Evolutionary conservation across 495 filamentous ascomycete genomes (phyloP), one percentile per base, ranked within the genome.

Genomic region (Hypoxylon fuscum): DNA sequence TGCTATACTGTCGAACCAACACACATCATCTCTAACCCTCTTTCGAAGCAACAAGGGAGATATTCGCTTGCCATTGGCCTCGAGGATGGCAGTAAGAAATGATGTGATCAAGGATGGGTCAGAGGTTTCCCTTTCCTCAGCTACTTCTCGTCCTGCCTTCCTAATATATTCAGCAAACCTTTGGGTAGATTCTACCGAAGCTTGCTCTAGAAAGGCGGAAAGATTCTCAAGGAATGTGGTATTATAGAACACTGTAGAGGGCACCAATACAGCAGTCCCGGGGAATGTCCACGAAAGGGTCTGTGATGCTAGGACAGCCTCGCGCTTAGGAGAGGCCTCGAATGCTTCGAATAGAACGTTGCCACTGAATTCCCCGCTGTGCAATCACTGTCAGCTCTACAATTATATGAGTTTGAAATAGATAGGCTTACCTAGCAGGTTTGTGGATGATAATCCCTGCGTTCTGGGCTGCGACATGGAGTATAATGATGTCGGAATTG

Each of bases 11-110:
- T 76, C 68, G 7, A 75, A 65, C 77, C 76, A 83, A 57, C 71
- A 77, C 0, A 88, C 81, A 34, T 86, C 84, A 52, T 89, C 86
- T 1, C 78, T 79, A 7, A 88, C 74, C n/a, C 79, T 74, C 68
- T 89, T 89, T 3, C 71, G 74, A 3, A 83, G 69, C 1, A 72
- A 14, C 0, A 64, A 69, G 0, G 73, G 60, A 32, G 55, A 53
- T 4, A 73, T 35, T 0, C 59, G 64, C 11, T 55, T 57, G 0
- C 85, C 86, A 44, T 77, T 79, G 0, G 72, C 78, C 46, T 85
- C 82, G 0, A 88, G 70, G 0, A 88, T 41, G 6, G 82, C 75
- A 66, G 84, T 80, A n/a, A 88, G 67, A 49, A 87, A 68, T 8
- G 81, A 75, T 2, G 76, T 80, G 20, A 88, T 77, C 5, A 87